phyloP scores from a whole-genome alignment of 176 grass and related monocot genomes.

The Lolium rigidum region DNA sequence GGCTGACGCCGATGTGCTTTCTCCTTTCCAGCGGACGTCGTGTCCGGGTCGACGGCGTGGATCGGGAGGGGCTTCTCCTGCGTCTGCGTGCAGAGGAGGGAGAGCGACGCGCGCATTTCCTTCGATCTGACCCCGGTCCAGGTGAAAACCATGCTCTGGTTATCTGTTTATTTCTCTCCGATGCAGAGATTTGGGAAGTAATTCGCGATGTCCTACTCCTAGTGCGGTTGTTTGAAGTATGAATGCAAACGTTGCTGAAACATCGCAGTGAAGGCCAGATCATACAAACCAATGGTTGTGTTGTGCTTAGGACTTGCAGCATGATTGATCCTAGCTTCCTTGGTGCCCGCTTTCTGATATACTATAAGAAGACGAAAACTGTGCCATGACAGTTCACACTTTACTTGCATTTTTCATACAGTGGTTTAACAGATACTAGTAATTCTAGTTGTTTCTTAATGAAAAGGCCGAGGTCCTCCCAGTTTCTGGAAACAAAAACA shows the following conservation, averaged over 20 bases:
- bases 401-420: neutral
- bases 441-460: neutral
- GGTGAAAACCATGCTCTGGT: neutral
- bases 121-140: slow-evolving; percentile 61
- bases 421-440: neutral
- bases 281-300: neutral
- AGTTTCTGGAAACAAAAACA: neutral
- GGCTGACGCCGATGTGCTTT: slow-evolving; percentile 2
- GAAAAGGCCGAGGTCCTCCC: neutral
- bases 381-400: neutral
- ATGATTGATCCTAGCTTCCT: neutral
- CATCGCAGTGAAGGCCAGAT: neutral
- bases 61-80: slow-evolving; percentile 92
- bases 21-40: slow-evolving; percentile 57
- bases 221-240: neutral
- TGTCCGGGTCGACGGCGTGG: slow-evolving; percentile 92
- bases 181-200: neutral
- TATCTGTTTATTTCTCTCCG: neutral
- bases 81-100: slow-evolving; percentile 94
- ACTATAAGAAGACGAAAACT: slow-evolving; percentile 12
- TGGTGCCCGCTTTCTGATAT: neutral
- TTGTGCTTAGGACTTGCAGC: neutral
- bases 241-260: neutral
- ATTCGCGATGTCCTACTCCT: neutral
- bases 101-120: slow-evolving; percentile 72